Percentiles rank a stretch among this genome's conserved stretches.
Evolutionary conservation across 805 yeast species (phyloP).

Genomic region (Dipodascus albidus): DNA sequence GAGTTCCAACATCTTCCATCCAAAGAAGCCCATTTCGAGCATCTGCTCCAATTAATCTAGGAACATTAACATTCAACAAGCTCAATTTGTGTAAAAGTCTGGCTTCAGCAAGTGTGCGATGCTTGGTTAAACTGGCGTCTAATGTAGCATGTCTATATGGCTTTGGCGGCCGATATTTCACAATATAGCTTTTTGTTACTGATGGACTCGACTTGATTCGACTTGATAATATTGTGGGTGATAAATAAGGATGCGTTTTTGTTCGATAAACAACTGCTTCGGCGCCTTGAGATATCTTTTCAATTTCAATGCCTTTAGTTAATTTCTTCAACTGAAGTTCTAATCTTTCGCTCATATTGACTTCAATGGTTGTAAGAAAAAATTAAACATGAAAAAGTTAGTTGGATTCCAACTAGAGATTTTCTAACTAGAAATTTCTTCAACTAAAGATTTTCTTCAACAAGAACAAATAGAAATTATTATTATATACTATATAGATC

Average conservation of each 20-base stretch:
- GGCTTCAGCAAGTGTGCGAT: conserved; percentile 76
- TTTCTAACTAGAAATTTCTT: no score
- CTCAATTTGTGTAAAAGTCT: conserved; percentile 53
- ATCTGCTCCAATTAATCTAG: conserved; percentile 67
- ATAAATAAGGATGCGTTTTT: conserved; percentile 52
- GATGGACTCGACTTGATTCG: conserved; percentile 4
- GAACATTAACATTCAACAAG: conserved; percentile 42
- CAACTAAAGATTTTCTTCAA: no score
- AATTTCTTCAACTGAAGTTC: conserved; percentile 8
- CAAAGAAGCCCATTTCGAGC: conserved; percentile 68
- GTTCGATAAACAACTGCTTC: conserved; percentile 73
- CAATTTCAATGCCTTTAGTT: conserved; percentile 31
- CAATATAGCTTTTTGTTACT: conserved; percentile 35
- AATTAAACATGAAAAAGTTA: no score
- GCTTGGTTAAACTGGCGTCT: conserved; percentile 65
- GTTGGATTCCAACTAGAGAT: no score
- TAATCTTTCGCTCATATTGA: neutral
- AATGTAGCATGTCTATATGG: conserved; percentile 80
- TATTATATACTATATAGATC: conserved; percentile 1
- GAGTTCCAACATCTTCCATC: conserved; percentile 71
- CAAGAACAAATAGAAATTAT: neutral
- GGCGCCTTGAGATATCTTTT: conserved; percentile 74
- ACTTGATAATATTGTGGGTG: conserved; percentile 16
- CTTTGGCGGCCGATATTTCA: conserved; percentile 82
- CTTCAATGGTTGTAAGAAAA: neutral